Evolutionary conservation across 345 rosid genomes (phyloP), one percentile per base, ranked within the genome.

Genomic region (Geranium rotundifolium): DNA sequence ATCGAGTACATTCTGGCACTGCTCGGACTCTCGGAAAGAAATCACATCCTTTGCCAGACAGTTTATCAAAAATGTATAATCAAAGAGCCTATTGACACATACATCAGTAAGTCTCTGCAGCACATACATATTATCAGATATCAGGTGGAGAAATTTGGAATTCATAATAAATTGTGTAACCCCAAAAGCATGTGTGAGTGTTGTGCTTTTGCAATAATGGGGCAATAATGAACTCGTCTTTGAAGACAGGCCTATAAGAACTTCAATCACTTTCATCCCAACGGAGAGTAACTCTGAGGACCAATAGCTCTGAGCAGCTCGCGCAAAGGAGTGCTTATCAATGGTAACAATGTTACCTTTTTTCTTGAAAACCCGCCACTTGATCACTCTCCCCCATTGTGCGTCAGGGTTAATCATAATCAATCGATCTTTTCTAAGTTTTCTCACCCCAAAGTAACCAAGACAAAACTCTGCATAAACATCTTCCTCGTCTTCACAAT

Each of bases 391-490:
- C 29, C 60, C 63, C 84, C 85, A 79, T 7, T 73, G 61, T 54
- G 79, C 75, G 59, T 73, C 67, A 19, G 74, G 55, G 56, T 71
- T 75, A 52, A 73, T 15, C 56, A 81, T 60, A 67, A 62, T 27
- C 75, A 60, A 80, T 19, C 59, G 56, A 37, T 61, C 5, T 4
- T 54, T 41, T 13, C 10, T 13, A 41, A 5, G 61, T 9, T 66
- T 75, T 65, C 71, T 63, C 17, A 79, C 81, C 4, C 82, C 85
- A 57, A 81, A 68, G 73, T 75, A 82, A 49, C 75, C 67, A 62
- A 79, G 29, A 67, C 82, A 80, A 72, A 82, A 82, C 8, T 76
- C 73, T 31, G 58, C 75, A 59, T 58, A 71, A 1, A n/a, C 59
- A 57, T 37, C 54, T 3, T 46, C 46, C 18, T 65, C 70, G 50